Percentiles rank a stretch among this genome's conserved stretches.
These are phyloP conservation scores for Globisporangium cylindrosporum DNA, from an alignment of 352 stramenopile species.

Conservation along the genomic window DNA sequence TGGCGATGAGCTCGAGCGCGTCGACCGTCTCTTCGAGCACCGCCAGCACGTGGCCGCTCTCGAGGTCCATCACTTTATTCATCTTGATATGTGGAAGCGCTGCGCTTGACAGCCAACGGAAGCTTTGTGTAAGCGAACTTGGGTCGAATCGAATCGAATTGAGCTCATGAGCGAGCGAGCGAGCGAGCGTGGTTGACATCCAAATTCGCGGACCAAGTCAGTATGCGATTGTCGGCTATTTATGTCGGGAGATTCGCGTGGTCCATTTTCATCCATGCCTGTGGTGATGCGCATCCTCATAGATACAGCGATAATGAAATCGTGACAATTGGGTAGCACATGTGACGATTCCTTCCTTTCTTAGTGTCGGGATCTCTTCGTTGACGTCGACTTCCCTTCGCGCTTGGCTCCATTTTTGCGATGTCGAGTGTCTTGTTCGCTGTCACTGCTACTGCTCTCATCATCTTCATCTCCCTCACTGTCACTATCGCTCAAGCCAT, in stretches of 20 bases:
- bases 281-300: neutral
- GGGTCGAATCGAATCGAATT: neutral
- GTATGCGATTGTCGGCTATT: neutral
- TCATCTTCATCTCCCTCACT: constrained; percentile 3
- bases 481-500: constrained; percentile 10
- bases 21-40: constrained; percentile 33
- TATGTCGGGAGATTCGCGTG: neutral
- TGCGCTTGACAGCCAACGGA: neutral
- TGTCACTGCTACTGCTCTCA: neutral
- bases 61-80: constrained; percentile 29
- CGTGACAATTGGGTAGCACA: neutral
- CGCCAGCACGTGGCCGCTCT: constrained; percentile 35
- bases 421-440: neutral
- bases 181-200: neutral
- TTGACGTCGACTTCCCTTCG: neutral
- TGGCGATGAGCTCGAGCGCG: constrained; percentile 29
- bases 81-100: constrained; percentile 4
- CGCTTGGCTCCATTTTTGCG: neutral
- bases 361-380: neutral
- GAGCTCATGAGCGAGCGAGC: no score
- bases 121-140: neutral
- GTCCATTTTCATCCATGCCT: constrained; percentile 1
- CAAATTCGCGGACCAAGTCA: neutral
- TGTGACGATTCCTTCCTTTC: neutral
- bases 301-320: neutral